A percentile compares a stretch with the other conserved stretches of the same genome.
Conservation (phyloP, 2,329 filamentous ascomycete genomes). For the Periconia sp. region DNA sequence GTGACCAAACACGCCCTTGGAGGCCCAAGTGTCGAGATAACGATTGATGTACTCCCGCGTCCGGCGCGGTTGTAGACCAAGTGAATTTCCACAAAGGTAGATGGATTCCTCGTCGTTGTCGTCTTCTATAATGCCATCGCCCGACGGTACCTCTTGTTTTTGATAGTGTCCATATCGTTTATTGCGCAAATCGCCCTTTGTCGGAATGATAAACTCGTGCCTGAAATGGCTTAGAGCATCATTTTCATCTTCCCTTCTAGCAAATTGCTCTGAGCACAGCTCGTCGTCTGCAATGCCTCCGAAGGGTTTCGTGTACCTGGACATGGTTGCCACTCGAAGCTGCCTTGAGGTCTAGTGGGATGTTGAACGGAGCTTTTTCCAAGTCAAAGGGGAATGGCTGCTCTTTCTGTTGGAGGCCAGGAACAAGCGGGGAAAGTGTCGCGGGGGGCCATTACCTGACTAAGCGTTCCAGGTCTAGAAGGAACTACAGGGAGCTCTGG, state of each 20-base stretch:
- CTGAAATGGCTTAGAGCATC: conserved; percentile 51
- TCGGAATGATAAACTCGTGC: conserved; percentile 75
- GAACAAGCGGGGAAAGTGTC: conserved; percentile 6
- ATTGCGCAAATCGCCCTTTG: conserved; percentile 69
- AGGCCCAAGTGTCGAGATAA: conserved; percentile 81
- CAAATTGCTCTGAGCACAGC: conserved; percentile 35
- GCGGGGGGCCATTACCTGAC: conserved; percentile 1
- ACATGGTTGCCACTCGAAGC: conserved; percentile 19
- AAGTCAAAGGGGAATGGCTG: background rate
- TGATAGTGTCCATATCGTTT: conserved; percentile 46
- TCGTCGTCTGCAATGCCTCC: conserved; percentile 16
- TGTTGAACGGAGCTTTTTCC: background rate
- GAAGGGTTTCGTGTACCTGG: conserved; percentile 27
- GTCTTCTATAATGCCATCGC: conserved; percentile 1
- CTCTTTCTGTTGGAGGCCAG: background rate
- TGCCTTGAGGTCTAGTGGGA: conserved; percentile 1
- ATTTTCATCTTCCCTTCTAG: conserved; percentile 36
- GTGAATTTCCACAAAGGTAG: conserved; percentile 88
- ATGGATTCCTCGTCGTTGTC: conserved; percentile 53
- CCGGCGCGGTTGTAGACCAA: conserved; percentile 77
- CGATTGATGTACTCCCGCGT: conserved; percentile 66
- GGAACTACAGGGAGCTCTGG: background rate
- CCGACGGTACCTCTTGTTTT: background rate
- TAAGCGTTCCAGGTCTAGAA: background rate
- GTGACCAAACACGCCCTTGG: conserved; percentile 82